These are phyloP conservation scores for Tremellales sp. DNA, from an alignment of 1,284 basidiomycete species.

Conservation along the genomic window DNA sequence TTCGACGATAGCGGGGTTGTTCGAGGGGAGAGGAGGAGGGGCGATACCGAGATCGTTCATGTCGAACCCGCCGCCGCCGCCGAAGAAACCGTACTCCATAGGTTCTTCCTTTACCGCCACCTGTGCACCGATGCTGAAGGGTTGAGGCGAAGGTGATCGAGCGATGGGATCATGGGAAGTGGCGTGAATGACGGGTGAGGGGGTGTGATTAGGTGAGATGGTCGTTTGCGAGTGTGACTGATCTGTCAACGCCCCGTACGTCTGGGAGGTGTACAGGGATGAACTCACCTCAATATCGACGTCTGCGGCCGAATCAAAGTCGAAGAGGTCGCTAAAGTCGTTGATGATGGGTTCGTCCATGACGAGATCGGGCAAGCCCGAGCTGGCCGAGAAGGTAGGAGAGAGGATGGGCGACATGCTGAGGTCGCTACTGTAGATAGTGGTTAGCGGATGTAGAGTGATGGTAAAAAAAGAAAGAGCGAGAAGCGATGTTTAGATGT, in stretches of 20 bases:
- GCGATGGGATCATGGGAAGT: constrained; percentile 5
- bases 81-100: constrained; percentile 19
- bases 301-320: constrained; percentile 36
- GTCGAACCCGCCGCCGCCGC: too few species aligned
- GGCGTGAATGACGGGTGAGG: constrained; percentile 27
- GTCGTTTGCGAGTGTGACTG: constrained; percentile 35
- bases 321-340: constrained; percentile 40
- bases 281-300: constrained; percentile 29
- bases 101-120: constrained; percentile 39
- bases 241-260: not conserved
- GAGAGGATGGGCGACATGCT: constrained; percentile 16
- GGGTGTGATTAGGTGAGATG: constrained; percentile 40
- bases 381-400: constrained; percentile 22
- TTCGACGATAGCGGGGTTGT: constrained; percentile 4
- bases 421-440: not conserved
- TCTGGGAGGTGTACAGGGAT: not conserved
- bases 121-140: constrained; percentile 7
- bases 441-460: not conserved
- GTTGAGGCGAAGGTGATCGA: not conserved
- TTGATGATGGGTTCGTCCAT: constrained; percentile 24
- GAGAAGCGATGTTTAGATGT: not conserved
- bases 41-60: constrained; percentile 3
- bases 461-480: not conserved
- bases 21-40: constrained; percentile 2
- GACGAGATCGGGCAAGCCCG: constrained; percentile 11